Conservation (phyloP, 2,329 filamentous ascomycete genomes). For the Chrysoporthe deuterocubensis region DNA sequence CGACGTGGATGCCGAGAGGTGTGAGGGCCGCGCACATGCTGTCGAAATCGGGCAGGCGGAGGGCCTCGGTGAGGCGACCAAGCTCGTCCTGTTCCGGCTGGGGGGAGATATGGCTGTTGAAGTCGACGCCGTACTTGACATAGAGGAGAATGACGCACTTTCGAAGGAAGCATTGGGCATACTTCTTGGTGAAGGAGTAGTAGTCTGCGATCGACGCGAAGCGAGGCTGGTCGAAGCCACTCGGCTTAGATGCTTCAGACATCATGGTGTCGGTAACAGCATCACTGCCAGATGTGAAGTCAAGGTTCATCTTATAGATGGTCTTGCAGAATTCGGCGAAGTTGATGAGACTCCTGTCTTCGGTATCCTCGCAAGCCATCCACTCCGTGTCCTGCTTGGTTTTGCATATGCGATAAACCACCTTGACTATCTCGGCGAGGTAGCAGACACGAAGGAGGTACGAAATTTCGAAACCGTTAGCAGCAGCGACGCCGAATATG, state of each 20-base stretch:
- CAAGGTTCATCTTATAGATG: constrained; percentile 51
- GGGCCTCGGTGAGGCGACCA: constrained; percentile 74
- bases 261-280: constrained; percentile 18
- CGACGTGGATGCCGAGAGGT: constrained; percentile 46
- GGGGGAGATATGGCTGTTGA: constrained; percentile 70
- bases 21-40: constrained; percentile 72
- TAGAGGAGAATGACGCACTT: constrained; percentile 85
- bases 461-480: constrained; percentile 72
- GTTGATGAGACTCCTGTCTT: constrained; percentile 53
- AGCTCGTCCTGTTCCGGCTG: constrained; percentile 75
- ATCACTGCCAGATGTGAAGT: constrained; percentile 39
- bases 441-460: constrained; percentile 87
- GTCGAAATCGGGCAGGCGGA: constrained; percentile 78
- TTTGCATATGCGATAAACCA: constrained; percentile 63
- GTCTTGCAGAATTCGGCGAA: constrained; percentile 60
- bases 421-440: constrained; percentile 86
- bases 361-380: constrained; percentile 23
- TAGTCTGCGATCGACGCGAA: constrained; percentile 58
- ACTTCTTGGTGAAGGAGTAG: constrained; percentile 72
- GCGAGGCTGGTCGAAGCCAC: constrained; percentile 59
- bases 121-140: constrained; percentile 86
- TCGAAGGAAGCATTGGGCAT: constrained; percentile 86
- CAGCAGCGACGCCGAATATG: constrained; percentile 70
- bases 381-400: constrained; percentile 55
- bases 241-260: constrained; percentile 40